Evolutionary conservation across 495 filamentous ascomycete species (phyloP).

Genomic region (Jackrogersella minutella): DNA sequence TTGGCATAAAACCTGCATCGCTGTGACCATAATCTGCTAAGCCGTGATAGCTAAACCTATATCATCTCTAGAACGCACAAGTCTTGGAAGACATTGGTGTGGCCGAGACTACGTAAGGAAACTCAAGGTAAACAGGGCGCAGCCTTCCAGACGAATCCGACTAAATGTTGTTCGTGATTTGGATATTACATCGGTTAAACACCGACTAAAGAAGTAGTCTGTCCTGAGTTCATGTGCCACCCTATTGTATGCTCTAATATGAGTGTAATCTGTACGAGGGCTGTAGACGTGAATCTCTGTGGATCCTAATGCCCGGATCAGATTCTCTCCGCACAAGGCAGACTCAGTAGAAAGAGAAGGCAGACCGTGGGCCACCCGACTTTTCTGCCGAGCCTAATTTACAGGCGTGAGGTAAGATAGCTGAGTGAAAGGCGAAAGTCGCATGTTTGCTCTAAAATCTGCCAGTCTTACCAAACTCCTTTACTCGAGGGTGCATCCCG

Average conservation of each 20-base stretch:
- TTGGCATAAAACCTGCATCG: too few relatives aligned
- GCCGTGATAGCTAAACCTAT: not conserved
- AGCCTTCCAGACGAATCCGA: not conserved
- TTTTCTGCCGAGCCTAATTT: too few relatives aligned
- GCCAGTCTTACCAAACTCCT: not conserved
- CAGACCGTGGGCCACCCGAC: not conserved
- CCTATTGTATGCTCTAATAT: not conserved
- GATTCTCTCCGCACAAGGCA: not conserved
- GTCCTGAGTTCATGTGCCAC: not conserved
- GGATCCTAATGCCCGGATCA: not conserved
- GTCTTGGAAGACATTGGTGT: not conserved
- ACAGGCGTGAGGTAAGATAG: too few relatives aligned
- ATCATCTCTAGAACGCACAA: too few relatives aligned
- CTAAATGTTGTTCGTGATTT: not conserved
- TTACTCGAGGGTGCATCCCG: not conserved
- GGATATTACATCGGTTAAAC: not conserved
- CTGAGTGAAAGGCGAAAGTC: too few relatives aligned
- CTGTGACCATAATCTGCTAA: not conserved
- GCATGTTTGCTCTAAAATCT: too few relatives aligned
- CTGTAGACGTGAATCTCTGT: not conserved
- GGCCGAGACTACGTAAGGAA: not conserved
- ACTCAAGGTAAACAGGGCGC: not conserved
- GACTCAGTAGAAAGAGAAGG: slow-evolving; percentile 1
- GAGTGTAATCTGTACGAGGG: not conserved
- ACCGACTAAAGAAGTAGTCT: not conserved